Evolutionary conservation across 2,329 filamentous ascomycete genomes (phyloP).

Genomic region (Harringtonia lauricola): DNA sequence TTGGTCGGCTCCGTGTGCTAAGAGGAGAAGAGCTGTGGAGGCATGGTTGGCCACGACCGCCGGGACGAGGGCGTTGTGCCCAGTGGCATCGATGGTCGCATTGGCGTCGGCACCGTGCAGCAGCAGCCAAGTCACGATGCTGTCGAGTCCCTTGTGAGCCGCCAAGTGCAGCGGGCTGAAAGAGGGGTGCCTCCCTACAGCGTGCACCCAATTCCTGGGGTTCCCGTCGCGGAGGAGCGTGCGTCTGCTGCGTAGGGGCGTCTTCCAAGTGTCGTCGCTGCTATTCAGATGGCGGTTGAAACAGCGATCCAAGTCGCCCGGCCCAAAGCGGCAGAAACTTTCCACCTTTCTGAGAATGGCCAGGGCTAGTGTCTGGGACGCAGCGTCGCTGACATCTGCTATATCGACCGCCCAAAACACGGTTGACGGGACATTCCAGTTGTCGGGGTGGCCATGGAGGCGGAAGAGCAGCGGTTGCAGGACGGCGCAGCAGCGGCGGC

Average conservation of each 20-base stretch:
- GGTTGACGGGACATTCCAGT: slow-evolving; percentile 2
- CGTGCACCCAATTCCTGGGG: not conserved
- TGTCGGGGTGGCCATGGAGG: slow-evolving; percentile 1
- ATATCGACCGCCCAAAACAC: not conserved
- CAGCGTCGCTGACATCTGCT: not conserved
- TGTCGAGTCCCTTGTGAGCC: slow-evolving; percentile 3
- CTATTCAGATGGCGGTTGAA: not conserved
- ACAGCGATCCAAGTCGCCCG: slow-evolving; percentile 1
- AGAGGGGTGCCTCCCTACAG: not conserved
- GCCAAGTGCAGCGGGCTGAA: slow-evolving; percentile 4
- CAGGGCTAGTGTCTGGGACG: slow-evolving; percentile 1
- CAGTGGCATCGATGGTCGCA: not conserved
- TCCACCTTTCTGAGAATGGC: not conserved
- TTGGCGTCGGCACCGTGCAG: slow-evolving; percentile 2
- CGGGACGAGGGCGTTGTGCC: not conserved
- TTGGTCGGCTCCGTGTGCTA: not conserved
- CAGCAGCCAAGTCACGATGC: slow-evolving; percentile 2
- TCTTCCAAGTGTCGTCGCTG: too few species aligned
- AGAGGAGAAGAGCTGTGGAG: not conserved
- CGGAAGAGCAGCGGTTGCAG: slow-evolving; percentile 2
- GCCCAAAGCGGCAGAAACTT: not conserved
- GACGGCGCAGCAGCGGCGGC: not conserved
- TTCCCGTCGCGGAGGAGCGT: not conserved
- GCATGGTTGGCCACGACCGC: not conserved
- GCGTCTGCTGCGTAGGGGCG: not conserved